Evolutionary conservation across 164 flowering plant species (phyloP), one percentile per base, ranked within the genome.

Genomic region (Cinnamomum micranthum): DNA sequence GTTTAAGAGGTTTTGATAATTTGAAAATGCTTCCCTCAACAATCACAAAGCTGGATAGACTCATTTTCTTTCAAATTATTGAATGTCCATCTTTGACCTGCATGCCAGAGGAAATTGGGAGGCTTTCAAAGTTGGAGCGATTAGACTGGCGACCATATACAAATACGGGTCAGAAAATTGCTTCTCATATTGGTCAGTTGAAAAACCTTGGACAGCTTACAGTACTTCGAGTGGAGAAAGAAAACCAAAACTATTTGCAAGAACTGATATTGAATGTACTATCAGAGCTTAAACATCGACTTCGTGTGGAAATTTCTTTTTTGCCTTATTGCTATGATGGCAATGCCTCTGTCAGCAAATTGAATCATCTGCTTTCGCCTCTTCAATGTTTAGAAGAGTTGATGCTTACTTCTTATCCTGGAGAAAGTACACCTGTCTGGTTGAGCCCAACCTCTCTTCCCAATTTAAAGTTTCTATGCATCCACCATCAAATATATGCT

Each of bases 371-470:
- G 9, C 41, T 24, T 69, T 51, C 9, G 12, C 50, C 55, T n/a
- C 71, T 22, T 20, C 51, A 47, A 47, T 47, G 11, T 19, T 19
- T 69, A 3, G 12, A 22, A 41, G 71, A 41, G 71, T 7, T 47
- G 15, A 0, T 0, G n/a, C 24, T 69, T 41, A 1, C 19, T 0
- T 0, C 1, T 23, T 41, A 41, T 13, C 58, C 58, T 5, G 71
- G 31, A n/a, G 71, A 69, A 20, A 47, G 17, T 1, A 41, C 55
- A 7, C 71, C 71, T 11, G 9, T 10, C 1, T 69, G 71, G 71
- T 23, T 69, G 4, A 69, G 4, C 41, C 71, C 52, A 1, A 47
- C 71, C 41, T 69, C 71, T 1, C 55, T 69, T 69, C 71, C 71
- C 25, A 69, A 69, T 69, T 35, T 69, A 14, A 17, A 47, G 19